Evolutionary conservation across 306 rosid species (phyloP).

Genomic region (Pyrus bretschneideri): DNA sequence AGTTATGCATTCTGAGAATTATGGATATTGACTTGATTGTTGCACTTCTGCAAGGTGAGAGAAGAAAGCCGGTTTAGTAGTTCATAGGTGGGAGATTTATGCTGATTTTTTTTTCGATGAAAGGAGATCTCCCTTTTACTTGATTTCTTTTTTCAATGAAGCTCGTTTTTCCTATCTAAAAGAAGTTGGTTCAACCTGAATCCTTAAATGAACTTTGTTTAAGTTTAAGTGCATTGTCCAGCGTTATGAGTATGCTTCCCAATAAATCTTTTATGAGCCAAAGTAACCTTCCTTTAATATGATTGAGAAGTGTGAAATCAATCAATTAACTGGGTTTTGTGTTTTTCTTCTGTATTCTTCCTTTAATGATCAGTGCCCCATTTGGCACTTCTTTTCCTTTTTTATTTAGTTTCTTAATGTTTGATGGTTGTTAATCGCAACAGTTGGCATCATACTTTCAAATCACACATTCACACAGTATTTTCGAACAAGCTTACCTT

Average conservation of each 20-base stretch:
- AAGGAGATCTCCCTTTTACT: not conserved
- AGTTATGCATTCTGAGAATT: not conserved
- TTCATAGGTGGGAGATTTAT: not conserved
- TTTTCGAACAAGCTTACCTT: conserved; percentile 16
- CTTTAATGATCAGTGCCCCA: not conserved
- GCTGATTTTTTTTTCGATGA: not conserved
- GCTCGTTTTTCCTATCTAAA: not conserved
- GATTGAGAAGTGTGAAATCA: not conserved
- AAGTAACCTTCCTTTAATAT: not conserved
- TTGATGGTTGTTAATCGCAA: not conserved
- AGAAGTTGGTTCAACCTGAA: not conserved
- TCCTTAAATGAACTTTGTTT: not conserved
- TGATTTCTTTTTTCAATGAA: not conserved
- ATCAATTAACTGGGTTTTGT: not conserved
- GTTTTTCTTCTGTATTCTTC: not conserved
- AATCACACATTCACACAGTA: not conserved
- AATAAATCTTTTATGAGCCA: not conserved
- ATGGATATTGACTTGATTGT: not conserved
- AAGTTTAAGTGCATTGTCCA: not conserved
- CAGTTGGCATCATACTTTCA: not conserved
- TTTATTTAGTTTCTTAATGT: not conserved
- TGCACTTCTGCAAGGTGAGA: not conserved
- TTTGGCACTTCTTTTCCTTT: not conserved
- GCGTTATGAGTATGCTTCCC: not conserved
- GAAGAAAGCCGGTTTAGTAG: not conserved